phyloP scores from a whole-genome alignment of 768 basidiomycete species.

The Tulasnella sp. region DNA sequence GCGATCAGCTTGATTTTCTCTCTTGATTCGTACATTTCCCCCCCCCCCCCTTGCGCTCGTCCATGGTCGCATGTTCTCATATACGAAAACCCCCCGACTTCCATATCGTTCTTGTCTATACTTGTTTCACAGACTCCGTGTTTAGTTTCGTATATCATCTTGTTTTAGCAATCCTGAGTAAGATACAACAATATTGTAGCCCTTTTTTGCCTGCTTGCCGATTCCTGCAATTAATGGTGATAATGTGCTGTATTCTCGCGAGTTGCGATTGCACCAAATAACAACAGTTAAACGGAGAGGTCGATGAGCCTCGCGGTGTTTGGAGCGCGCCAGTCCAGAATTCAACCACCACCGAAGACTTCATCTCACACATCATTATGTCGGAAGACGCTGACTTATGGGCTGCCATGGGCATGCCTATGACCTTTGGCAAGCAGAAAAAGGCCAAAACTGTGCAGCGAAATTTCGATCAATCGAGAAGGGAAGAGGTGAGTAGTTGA shows the following conservation, averaged over 20 bases:
- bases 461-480: constrained; percentile 67
- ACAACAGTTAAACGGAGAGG: too few species aligned
- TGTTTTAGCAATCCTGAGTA: not conserved
- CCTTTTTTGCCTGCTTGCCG: too few species aligned
- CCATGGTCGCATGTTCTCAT: not conserved
- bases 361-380: not conserved
- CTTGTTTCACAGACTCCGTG: not conserved
- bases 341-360: not conserved
- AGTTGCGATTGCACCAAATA: too few species aligned
- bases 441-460: constrained; percentile 62
- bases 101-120: not conserved
- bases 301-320: too few species aligned
- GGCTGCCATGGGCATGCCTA: constrained; percentile 65
- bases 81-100: not conserved
- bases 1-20: not conserved
- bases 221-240: too few species aligned
- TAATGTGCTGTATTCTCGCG: too few species aligned
- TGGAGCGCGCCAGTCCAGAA: too few species aligned
- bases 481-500: constrained; percentile 40
- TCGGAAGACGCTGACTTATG: constrained; percentile 49
- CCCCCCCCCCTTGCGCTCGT: not conserved
- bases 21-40: not conserved
- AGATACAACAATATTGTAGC: not conserved
- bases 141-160: not conserved
- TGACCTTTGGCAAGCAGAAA: constrained; percentile 70